Percentiles rank a stretch among this genome's conserved stretches.
Conservation (phyloP, 345 rosid species). For the Populus deltoides region DNA sequence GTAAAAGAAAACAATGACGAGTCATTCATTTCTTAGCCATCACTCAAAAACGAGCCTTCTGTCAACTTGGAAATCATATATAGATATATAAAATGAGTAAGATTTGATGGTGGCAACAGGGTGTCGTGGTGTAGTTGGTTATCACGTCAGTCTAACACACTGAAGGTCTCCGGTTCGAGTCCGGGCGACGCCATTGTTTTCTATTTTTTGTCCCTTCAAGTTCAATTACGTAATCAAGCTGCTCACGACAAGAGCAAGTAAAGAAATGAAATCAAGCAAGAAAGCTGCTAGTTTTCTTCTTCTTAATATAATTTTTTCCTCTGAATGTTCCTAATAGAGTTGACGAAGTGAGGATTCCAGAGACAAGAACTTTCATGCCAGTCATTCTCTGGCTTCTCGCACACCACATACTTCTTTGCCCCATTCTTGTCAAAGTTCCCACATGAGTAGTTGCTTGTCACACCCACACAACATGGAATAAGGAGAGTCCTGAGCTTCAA, state of each 20-base stretch:
- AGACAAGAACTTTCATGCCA: conserved; percentile 31
- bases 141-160: conserved; percentile 97
- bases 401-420: conserved; percentile 32
- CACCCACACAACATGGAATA: conserved; percentile 47
- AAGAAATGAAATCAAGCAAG: too few relatives aligned
- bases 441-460: conserved; percentile 15
- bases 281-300: background rate
- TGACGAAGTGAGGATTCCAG: conserved; percentile 24
- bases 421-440: conserved; percentile 38
- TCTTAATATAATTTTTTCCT: background rate
- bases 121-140: conserved; percentile 99
- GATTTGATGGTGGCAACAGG: background rate
- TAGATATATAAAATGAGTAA: too few relatives aligned
- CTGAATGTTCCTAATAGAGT: conserved; percentile 1
- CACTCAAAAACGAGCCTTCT: too few relatives aligned
- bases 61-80: too few relatives aligned
- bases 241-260: too few relatives aligned
- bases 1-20: too few relatives aligned
- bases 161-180: conserved; percentile 89
- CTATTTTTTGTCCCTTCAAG: too few relatives aligned
- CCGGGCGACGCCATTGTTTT: conserved; percentile 69
- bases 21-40: too few relatives aligned
- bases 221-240: too few relatives aligned
- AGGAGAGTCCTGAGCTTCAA: conserved; percentile 11
- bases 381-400: conserved; percentile 42